Base-by-base conservation (phyloP, 345 rosid genomes). In the Physaria fendleri region DNA sequence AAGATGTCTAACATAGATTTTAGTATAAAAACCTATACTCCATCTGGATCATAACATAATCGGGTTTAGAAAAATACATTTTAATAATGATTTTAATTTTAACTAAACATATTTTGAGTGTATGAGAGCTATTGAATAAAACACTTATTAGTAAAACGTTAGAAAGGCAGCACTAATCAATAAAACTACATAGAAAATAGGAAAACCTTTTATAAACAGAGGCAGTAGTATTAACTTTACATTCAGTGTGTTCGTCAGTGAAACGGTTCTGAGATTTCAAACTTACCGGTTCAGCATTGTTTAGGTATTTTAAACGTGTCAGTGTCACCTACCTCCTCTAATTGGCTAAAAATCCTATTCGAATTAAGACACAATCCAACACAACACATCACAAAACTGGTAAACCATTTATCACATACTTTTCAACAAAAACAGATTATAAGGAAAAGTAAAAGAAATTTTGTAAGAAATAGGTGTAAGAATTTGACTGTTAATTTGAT, bases 401-500 rank as follows among this genome's bases (percentile, higher is more conserved):
- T 32, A 35, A 44, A 25, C 61, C 27, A 15, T 3, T 7, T 15
- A 14, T 41, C 60, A 42, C 3, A 32, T 7, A 11, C 45, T 32
- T 64, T 53, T 23, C 38, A 65, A 17, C 38, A 18, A 27, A 44
- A 0, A 13, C 33, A 64, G 55, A 65, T 65, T 65, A 11, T 22
- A 32, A 43, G 20, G 3, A 53, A 32, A 30, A 42, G 43, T 40
- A 13, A 5, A 50, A 4, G 0, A 0, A 6, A 12, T 50, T 50
- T 29, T 41, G 14, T 43, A 29, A 2, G n/a, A 51, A 9, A 21
- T 2, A 21, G 5, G 5, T 17, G 4, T 17, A 12, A 17, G 23
- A 6, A 44, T 27, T 21, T 51, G 25, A 51, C 51, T 27, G 49
- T 48, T 18, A 62, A 14, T 50, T 15, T 29, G 17, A 40, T 50